phyloP scores from a whole-genome alignment of 139 green algal genomes.

The Ettlia oleoabundans region DNA sequence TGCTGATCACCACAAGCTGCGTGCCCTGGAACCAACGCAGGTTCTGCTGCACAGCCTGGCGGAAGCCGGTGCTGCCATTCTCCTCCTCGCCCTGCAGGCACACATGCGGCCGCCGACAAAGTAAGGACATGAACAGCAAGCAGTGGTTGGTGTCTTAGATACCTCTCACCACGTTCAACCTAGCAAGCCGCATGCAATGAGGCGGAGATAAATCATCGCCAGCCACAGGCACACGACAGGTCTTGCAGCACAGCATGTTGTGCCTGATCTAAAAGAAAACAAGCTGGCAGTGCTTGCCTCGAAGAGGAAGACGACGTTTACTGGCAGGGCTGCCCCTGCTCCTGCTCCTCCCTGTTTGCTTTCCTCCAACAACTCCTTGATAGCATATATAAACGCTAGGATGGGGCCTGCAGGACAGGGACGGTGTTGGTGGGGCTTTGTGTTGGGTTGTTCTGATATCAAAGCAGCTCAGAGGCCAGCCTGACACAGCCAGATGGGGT shows the following conservation, averaged over 20 bases:
- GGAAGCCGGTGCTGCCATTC: constrained; percentile 81
- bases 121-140: too few species aligned
- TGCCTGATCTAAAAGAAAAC: too few species aligned
- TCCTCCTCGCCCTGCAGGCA: constrained; percentile 93
- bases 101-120: too few species aligned
- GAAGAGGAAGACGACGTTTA: constrained; percentile 94
- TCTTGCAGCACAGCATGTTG: too few species aligned
- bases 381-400: constrained; percentile 91
- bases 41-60: constrained; percentile 77
- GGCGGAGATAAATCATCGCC: too few species aligned
- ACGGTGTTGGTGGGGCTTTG: not conserved
- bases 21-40: constrained; percentile 81
- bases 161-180: too few species aligned
- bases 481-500: not conserved
- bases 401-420: constrained; percentile 70
- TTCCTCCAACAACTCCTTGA: constrained; percentile 85
- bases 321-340: constrained; percentile 61
- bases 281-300: too few species aligned
- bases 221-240: too few species aligned
- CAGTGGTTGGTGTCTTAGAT: too few species aligned
- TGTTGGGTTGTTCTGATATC: too few species aligned
- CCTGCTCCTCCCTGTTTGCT: constrained; percentile 31
- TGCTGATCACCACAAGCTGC: constrained; percentile 85
- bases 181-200: too few species aligned
- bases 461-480: not conserved